Percentiles rank a stretch among this genome's conserved stretches.
phyloP scores from a whole-genome alignment of 345 rosid species.

The Odontarrhena argentea region DNA sequence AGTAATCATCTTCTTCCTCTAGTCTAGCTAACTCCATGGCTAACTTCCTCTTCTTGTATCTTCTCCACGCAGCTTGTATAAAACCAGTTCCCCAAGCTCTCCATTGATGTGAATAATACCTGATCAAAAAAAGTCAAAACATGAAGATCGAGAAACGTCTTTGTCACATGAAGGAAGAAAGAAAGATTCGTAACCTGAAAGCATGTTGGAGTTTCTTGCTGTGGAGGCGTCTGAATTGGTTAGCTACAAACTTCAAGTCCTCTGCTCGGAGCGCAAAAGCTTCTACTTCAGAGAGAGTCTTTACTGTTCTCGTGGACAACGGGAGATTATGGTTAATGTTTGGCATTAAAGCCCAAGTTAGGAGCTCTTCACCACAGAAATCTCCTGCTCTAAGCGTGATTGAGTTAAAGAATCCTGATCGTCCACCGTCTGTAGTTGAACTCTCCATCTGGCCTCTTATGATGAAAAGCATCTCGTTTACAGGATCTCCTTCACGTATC shows the following conservation, averaged over 20 bases:
- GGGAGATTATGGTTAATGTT: constrained; percentile 57
- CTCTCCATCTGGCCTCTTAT: constrained; percentile 89
- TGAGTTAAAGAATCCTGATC: constrained; percentile 77
- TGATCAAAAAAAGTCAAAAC: constrained; percentile 32
- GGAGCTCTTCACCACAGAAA: constrained; percentile 86
- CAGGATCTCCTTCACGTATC: constrained; percentile 83
- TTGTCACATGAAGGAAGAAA: background rate
- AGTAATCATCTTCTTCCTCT: constrained; percentile 48
- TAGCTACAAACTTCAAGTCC: constrained; percentile 75
- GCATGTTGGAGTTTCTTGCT: constrained; percentile 92
- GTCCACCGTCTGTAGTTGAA: constrained; percentile 84
- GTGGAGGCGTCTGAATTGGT: constrained; percentile 80
- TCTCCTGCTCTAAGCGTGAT: constrained; percentile 72
- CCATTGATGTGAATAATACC: constrained; percentile 96
- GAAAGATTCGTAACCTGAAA: constrained; percentile 47
- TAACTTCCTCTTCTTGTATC: constrained; percentile 58
- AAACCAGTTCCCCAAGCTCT: constrained; percentile 83
- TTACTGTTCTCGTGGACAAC: constrained; percentile 69
- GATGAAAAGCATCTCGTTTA: constrained; percentile 83
- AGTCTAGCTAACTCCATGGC: constrained; percentile 67
- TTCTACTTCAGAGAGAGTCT: constrained; percentile 63
- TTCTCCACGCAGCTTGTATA: constrained; percentile 77
- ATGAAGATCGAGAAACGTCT: background rate
- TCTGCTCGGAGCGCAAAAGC: constrained; percentile 77
- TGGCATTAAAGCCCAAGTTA: constrained; percentile 82